Base-by-base conservation (phyloP, 176 grass and related monocot species). In the Ananas comosus region DNA sequence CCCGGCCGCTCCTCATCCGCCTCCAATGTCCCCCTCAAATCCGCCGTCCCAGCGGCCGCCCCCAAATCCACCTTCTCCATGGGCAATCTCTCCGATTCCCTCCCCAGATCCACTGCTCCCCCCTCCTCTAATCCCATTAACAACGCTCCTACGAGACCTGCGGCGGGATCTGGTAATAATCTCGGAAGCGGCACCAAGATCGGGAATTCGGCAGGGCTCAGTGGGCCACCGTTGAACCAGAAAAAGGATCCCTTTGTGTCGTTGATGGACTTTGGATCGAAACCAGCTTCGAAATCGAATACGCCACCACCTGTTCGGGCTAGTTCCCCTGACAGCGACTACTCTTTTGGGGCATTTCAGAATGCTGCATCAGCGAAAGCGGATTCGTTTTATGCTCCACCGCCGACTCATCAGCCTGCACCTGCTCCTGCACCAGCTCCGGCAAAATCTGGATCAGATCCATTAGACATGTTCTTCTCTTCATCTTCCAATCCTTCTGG, bases 191-290 rank as follows among this genome's bases (percentile, higher is more conserved):
- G 57, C 33, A 24, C 75, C n/a, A 69, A 28, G 18, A 77, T 77
- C 14, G 75, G 75, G 12, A 54, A 42, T 50, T 52, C 53, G 18
- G 24, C 61, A 19, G 66, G 51, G 19, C 13, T 51, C 21, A 51
- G 48, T 18, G 75, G 67, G 49, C 76, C 71, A 22, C 86, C 84
- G 50, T 83, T 90, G 65, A 69, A 63, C 74, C 72, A 85, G 76
- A 88, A 84, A 69, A 85, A 77, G 81, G 94, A 91, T 78, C 94
- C 90, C 1, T 94, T 99, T 68, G 94, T 81, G 10, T 93, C 82
- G 21, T 90, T 93, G 70, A 71, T 87, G 49, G 89, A 85, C 42
- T 86, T 99, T 27, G 85, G 82, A 19, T 70, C 87, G 0, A 90
- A 83, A 65, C 80, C 77, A 18, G 70, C 69, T 49, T 64, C 75